Evolutionary conservation across 108 stramenopile genomes (phyloP), one percentile per base, ranked within the genome.

Genomic region (Pseudonitzschia multistriata): DNA sequence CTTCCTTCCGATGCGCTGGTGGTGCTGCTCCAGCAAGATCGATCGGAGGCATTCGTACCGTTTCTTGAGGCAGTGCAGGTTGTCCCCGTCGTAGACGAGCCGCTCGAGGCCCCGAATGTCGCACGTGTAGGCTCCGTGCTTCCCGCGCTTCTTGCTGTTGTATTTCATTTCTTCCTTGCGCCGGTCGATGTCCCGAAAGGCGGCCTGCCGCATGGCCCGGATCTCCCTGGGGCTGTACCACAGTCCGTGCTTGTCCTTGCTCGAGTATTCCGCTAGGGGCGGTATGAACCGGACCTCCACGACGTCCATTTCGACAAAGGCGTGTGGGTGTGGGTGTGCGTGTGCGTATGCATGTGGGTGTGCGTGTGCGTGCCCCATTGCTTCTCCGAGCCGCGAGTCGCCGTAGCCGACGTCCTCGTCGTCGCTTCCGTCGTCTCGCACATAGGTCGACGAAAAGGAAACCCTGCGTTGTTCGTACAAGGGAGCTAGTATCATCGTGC

Each of bases 61-160:
- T 59, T 13, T 27, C n/a, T 6, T 10, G 15, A 21, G 28, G 17
- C 34, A 36, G 29, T 33, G 15, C 6, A 6, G 33, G 34, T 33
- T 27, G n/a, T 59, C 57, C 29, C 14, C 29, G 19, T 27, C 35
- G n/a, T 59, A 33, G 4, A 59, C 21, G 19, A 59, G 33, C 15
- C 57, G 31, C 35, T 59, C 57, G 3, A 59, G n/a, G 34, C 57
- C 57, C n/a, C 57, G 57, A 33, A 59, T 59, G n/a, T 59, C 57
- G 57, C 22, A 59, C 19, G 31, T 33, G 57, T 59, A 59, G 15
- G 31, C 19, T n/a, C 29, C 13, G 6, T 59, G 31, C 17, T 59
- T 30, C 0, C 35, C n/a, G 10, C 5, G 35, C 22, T 35, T 59
- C 13, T 59, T 25, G 24, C 25, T 59, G 57, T 35, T 59, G 57